Base-by-base conservation (phyloP, 352 stramenopile species). In the Phytophthora crassamura region DNA sequence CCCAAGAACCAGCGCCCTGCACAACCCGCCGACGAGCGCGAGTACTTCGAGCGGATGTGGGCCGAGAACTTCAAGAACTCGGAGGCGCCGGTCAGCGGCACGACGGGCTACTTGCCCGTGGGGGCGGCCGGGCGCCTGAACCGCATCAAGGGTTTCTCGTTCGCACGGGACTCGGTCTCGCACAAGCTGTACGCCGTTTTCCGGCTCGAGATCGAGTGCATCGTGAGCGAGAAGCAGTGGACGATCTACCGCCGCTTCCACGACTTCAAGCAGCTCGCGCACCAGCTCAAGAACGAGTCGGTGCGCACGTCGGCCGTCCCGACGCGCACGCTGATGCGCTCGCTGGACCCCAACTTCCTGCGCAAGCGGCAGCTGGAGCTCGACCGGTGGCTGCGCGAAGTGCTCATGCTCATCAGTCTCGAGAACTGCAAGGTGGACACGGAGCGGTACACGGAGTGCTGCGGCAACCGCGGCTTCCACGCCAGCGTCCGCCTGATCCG, bases 211-310 rank as follows among this genome's bases (percentile, higher is more conserved):
- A 84, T 94, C 57, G 86, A 94, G 72, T 93, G 84, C 62, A 91
- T 91, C 46, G 84, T 91, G 28, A 94, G 81, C 41, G 83, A 91
- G 54, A 94, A 94, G 65, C 86, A 92, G 55, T 94, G 86, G 86
- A 94, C 86, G 7, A 90, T 94, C 64, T 94, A 94, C 67, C 73
- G 86, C 7, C 82, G 86, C 30, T 94, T 93, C 69, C 84, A 94
- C 67, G 86, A 94, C 70, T 94, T 94, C 48, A 93, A 91, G 43
- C 80, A 94, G 58, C 80, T 94, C 28, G 82, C 82, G 47, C 81
- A 92, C 50, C 86, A 91, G 70, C 69, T 94, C 51, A 94, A 91
- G 68, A 90, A 82, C 51, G 77, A 87, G 64, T 89, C 84, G n/a
- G 81, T 91, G 41, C 80, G 86, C 15, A 59, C 93, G 18, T 89